A percentile compares a stretch with the other conserved stretches of the same genome.
phyloP scores from a whole-genome alignment of 2,329 filamentous ascomycete genomes.

The Sporothrix brunneoviolacea region DNA sequence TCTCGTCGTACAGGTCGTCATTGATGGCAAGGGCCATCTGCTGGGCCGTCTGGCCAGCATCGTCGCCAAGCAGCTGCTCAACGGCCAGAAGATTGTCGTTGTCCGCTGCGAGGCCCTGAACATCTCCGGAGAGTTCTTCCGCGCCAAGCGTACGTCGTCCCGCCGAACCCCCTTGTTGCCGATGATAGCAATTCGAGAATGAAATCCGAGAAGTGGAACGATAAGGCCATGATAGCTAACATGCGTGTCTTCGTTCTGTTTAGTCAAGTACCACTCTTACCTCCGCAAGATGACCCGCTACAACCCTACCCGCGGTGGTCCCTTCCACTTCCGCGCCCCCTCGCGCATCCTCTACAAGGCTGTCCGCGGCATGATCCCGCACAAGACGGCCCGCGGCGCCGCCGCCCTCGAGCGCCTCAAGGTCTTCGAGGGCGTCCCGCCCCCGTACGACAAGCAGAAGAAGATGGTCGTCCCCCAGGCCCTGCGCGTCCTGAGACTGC shows the following conservation, averaged over 20 bases:
- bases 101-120: constrained; percentile 99
- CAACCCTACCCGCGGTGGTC: constrained; percentile 99
- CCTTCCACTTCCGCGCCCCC: constrained; percentile 99
- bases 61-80: constrained; percentile 98
- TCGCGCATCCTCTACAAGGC: constrained; percentile 99
- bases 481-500: constrained; percentile 89
- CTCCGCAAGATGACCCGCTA: constrained; percentile 99
- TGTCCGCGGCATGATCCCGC: constrained; percentile 99
- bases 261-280: constrained; percentile 99
- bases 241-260: not conserved
- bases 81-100: constrained; percentile 98
- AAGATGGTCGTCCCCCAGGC: constrained; percentile 98
- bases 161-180: too few relatives aligned
- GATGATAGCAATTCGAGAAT: too few relatives aligned
- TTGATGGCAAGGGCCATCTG: constrained; percentile 99
- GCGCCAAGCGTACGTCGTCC: constrained; percentile 89
- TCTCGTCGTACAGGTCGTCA: constrained; percentile 77
- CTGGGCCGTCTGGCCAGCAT: constrained; percentile 97
- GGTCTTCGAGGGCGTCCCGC: constrained; percentile 98
- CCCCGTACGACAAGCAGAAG: constrained; percentile 99
- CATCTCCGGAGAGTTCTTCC: constrained; percentile 99
- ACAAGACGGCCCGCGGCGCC: constrained; percentile 98
- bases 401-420: constrained; percentile 97
- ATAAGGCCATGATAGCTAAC: too few relatives aligned
- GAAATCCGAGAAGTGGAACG: too few relatives aligned